These are phyloP conservation scores for Diversispora eburnea DNA, from an alignment of 192 early-diverging fungal species.

Conservation along the genomic window DNA sequence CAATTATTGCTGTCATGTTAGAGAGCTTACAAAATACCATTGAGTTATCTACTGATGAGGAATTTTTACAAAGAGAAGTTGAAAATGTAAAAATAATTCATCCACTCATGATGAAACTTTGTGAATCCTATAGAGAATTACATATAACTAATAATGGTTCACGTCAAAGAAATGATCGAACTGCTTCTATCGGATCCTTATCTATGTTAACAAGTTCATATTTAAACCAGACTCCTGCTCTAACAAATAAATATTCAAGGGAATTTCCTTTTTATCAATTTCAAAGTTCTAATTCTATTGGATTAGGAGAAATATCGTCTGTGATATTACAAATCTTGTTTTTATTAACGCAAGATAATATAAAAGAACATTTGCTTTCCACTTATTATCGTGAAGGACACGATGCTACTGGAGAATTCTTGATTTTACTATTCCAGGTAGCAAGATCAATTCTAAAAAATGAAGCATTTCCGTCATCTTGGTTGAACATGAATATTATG, in stretches of 20 bases:
- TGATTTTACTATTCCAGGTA: constrained; percentile 21
- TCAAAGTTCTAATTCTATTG: constrained; percentile 4
- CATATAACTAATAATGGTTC: constrained; percentile 2
- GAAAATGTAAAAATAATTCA: constrained; percentile 27
- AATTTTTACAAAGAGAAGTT: background rate
- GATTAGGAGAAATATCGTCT: constrained; percentile 25
- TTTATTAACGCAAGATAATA: constrained; percentile 23
- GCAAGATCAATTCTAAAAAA: constrained; percentile 16
- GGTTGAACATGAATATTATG: constrained; percentile 43
- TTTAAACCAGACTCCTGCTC: background rate
- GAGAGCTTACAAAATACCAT: constrained; percentile 37
- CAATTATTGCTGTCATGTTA: constrained; percentile 36
- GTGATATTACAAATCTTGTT: constrained; percentile 27
- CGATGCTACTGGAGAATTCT: constrained; percentile 22
- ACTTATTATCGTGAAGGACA: constrained; percentile 24
- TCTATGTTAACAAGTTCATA: background rate
- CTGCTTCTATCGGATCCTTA: background rate
- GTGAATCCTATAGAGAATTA: constrained; percentile 27
- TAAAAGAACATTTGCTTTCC: constrained; percentile 26
- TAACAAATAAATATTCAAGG: background rate
- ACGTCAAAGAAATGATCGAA: background rate
- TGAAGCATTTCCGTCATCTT: constrained; percentile 29
- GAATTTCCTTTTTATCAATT: constrained; percentile 4
- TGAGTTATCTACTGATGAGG: background rate
- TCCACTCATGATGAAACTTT: constrained; percentile 23